Evolutionary conservation across 768 basidiomycete genomes (phyloP).

Genomic region (Coprinopsis marcescibilis): DNA sequence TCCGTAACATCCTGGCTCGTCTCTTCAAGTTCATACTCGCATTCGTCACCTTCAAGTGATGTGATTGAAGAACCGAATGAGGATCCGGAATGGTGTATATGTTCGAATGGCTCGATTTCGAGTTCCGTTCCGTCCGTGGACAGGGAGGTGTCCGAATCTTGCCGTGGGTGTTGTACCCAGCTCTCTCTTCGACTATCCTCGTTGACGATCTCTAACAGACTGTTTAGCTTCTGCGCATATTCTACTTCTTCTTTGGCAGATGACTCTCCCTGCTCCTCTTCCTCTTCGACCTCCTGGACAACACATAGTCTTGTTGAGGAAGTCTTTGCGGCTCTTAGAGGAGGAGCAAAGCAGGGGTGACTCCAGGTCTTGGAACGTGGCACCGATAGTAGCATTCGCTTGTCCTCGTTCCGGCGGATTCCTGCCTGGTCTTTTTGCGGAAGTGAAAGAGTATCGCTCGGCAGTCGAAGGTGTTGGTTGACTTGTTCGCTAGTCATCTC

Average conservation of each 20-base stretch:
- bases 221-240: too few species aligned
- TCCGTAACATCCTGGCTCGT: conserved; percentile 5
- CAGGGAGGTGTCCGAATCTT: conserved; percentile 27
- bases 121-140: conserved; percentile 23
- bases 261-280: not conserved
- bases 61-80: conserved; percentile 16
- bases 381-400: not conserved
- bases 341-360: not conserved
- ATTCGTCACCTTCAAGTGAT: conserved; percentile 13
- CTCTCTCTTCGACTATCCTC: too few species aligned
- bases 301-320: not conserved
- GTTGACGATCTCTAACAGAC: too few species aligned
- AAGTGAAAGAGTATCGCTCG: too few species aligned
- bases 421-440: too few species aligned
- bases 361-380: not conserved
- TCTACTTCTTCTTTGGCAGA: not conserved
- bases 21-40: conserved; percentile 16
- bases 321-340: not conserved
- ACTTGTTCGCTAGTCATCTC: too few species aligned
- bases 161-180: too few species aligned
- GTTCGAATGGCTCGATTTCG: conserved; percentile 15
- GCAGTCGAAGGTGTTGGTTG: not conserved
- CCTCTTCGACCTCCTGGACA: not conserved
- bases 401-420: too few species aligned
- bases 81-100: conserved; percentile 11